Evolutionary conservation across 208 protist genomes (phyloP).

Genomic region (Crithidia acanthocephali): DNA sequence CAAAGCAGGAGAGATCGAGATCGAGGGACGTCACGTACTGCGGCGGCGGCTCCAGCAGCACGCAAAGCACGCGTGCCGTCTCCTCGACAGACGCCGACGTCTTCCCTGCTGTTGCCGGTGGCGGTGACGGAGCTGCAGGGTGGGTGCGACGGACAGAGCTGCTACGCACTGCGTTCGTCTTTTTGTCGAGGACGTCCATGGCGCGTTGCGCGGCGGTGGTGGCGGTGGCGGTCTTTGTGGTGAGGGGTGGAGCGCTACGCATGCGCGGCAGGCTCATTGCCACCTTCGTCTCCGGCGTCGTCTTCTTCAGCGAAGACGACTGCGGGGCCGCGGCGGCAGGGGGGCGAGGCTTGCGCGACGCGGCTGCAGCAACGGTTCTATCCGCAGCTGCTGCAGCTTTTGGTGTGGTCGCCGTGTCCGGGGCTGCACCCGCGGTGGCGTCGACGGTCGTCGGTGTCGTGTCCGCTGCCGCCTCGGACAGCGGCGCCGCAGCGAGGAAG

Average conservation of each 20-base stretch:
- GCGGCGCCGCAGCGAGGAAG: background rate
- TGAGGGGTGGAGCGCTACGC: constrained; percentile 9
- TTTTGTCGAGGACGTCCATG: background rate
- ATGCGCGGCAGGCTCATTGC: constrained; percentile 10
- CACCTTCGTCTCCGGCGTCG: background rate
- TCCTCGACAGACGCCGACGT: constrained; percentile 18
- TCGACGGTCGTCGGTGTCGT: background rate
- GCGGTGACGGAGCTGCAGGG: background rate
- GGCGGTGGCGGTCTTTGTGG: background rate
- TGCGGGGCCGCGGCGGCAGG: background rate
- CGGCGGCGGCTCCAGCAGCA: constrained; percentile 65
- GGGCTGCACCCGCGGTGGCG: background rate
- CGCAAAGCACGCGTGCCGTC: constrained; percentile 63
- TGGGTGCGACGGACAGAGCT: background rate
- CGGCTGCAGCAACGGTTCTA: background rate
- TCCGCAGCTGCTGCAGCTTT: background rate
- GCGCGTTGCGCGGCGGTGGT: background rate
- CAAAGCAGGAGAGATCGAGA: constrained; percentile 56
- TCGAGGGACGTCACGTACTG: constrained; percentile 71
- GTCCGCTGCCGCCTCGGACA: background rate
- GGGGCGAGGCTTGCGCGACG: background rate
- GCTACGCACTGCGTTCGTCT: background rate
- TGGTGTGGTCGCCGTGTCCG: no score
- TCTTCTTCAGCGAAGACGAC: background rate
- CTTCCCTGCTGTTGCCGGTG: background rate